These are phyloP conservation scores for Paspalum notatum DNA, from an alignment of 176 grass and related monocot species.

Conservation along the genomic window DNA sequence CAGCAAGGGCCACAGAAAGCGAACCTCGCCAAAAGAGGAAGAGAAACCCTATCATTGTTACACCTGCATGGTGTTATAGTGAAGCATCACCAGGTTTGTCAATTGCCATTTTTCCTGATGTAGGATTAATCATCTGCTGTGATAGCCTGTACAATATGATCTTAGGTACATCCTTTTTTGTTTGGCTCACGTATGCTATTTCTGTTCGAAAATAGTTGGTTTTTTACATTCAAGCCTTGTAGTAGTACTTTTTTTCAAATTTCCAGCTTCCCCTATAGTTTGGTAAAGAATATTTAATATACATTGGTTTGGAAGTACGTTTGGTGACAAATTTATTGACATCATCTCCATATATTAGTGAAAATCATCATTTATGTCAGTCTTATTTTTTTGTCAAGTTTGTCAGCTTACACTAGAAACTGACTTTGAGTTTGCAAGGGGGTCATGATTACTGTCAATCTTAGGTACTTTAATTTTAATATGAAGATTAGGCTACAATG, in stretches of 20 bases:
- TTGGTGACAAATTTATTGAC: background rate
- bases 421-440: background rate
- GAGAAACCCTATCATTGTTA: slow-evolving; percentile 87
- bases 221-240: background rate
- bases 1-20: slow-evolving; percentile 38
- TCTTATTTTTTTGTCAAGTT: background rate
- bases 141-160: slow-evolving; percentile 31
- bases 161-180: slow-evolving; percentile 25
- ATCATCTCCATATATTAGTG: background rate
- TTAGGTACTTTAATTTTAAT: background rate
- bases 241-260: background rate
- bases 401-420: background rate
- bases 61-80: slow-evolving; percentile 92
- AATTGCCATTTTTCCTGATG: slow-evolving; percentile 51
- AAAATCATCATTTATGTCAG: background rate
- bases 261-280: background rate
- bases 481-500: slow-evolving; percentile 18
- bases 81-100: slow-evolving; percentile 73
- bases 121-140: slow-evolving; percentile 29
- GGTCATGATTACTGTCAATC: background rate
- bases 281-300: background rate
- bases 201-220: background rate
- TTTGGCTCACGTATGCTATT: slow-evolving; percentile 5
- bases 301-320: background rate
- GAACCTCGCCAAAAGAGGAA: slow-evolving; percentile 84